Percentiles rank a stretch among this genome's conserved stretches.
These are phyloP conservation scores for Nemania sp. DNA, from an alignment of 2,329 filamentous ascomycete species.

Conservation along the genomic window DNA sequence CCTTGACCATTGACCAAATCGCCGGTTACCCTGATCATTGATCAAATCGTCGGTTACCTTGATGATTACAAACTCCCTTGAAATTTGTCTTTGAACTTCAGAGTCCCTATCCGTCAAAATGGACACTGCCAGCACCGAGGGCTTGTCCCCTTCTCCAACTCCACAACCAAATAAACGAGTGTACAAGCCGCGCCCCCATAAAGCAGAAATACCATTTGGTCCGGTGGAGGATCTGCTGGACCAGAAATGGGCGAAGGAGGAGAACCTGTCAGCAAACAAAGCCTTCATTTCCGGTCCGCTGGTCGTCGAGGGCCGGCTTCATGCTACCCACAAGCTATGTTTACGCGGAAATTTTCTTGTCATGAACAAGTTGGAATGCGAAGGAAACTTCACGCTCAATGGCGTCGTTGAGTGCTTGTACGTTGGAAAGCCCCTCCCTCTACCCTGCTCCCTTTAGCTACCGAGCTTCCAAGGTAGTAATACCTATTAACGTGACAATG, in stretches of 20 bases:
- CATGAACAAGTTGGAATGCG: slow-evolving; percentile 3
- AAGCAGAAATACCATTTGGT: neutral
- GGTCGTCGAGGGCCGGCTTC: slow-evolving; percentile 5
- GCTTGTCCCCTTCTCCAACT: neutral
- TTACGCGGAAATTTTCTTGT: slow-evolving; percentile 1
- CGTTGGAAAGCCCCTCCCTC: neutral
- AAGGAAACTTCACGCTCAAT: slow-evolving; percentile 12
- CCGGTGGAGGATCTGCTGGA: neutral
- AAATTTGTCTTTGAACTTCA: neutral
- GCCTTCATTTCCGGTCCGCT: neutral
- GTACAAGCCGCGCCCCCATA: neutral
- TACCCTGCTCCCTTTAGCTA: neutral
- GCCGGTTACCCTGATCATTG: too few species aligned
- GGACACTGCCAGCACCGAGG: neutral
- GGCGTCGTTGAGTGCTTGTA: slow-evolving; percentile 8
- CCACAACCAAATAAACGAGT: neutral
- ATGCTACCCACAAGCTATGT: slow-evolving; percentile 12
- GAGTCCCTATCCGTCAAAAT: neutral
- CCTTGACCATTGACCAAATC: too few species aligned
- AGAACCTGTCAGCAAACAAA: slow-evolving; percentile 4
- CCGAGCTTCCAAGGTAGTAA: neutral
- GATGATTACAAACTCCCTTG: neutral
- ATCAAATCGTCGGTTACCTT: neutral
- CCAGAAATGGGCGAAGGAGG: neutral
- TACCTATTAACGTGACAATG: neutral